Evolutionary conservation across 2,329 filamentous ascomycete species (phyloP).

Genomic region (Fusarium anguioides): DNA sequence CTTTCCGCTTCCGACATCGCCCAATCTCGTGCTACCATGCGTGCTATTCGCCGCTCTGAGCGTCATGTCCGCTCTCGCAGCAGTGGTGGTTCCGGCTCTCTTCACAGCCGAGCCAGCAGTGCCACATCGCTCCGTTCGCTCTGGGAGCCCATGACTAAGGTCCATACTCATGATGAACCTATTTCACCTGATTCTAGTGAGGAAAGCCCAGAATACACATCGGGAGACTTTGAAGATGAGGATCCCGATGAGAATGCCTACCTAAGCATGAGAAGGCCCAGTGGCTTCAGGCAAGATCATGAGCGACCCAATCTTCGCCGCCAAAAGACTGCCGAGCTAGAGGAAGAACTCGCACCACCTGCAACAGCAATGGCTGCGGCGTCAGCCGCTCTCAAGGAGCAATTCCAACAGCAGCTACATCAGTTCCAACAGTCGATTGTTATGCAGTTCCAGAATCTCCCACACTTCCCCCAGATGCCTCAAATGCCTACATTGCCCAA

Average conservation of each 20-base stretch:
- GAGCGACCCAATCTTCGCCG: conserved; percentile 52
- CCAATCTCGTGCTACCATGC: conserved; percentile 71
- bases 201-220: conserved; percentile 59
- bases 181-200: conserved; percentile 57
- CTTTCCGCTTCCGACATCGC: conserved; percentile 79
- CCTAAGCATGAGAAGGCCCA: conserved; percentile 51
- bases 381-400: conserved; percentile 77
- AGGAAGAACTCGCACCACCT: conserved; percentile 61
- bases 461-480: conserved; percentile 69
- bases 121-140: conserved; percentile 73
- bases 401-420: conserved; percentile 78
- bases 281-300: conserved; percentile 43
- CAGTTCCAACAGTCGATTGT: conserved; percentile 75
- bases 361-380: conserved; percentile 73
- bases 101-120: conserved; percentile 73
- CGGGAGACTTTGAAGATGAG: conserved; percentile 57
- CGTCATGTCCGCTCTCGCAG: conserved; percentile 75
- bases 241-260: conserved; percentile 53
- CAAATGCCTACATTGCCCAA: conserved; percentile 65
- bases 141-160: conserved; percentile 65
- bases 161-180: conserved; percentile 49
- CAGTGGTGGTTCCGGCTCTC: conserved; percentile 69
- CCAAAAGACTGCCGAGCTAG: conserved; percentile 52
- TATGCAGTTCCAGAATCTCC: conserved; percentile 70
- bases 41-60: conserved; percentile 70